Evolutionary conservation across 192 early-diverging fungal species (phyloP).

Genomic region (Allomyces macrogynus): DNA sequence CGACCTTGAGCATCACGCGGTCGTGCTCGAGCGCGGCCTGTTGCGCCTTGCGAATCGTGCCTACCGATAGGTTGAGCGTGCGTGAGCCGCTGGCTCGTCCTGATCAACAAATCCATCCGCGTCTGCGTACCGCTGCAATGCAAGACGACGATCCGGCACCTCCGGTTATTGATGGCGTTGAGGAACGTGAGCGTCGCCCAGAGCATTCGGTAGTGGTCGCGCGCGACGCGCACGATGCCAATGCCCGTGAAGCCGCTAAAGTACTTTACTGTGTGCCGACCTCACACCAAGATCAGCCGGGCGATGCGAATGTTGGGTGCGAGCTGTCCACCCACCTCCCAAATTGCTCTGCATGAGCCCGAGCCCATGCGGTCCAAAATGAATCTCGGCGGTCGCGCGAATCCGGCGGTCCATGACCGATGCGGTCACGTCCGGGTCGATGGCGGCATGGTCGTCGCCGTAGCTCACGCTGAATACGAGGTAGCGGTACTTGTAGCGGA

Average conservation of each 20-base stretch:
- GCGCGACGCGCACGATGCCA: conserved; percentile 12
- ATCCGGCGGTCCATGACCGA: conserved; percentile 4
- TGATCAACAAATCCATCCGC: neutral
- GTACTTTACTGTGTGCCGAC: conserved; percentile 12
- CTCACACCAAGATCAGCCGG: neutral
- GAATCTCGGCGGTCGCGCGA: conserved; percentile 5
- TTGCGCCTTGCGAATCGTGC: neutral
- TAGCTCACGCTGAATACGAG: conserved; percentile 10
- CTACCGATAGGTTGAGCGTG: neutral
- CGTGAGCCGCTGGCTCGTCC: neutral
- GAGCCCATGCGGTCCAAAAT: conserved; percentile 12
- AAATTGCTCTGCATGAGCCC: conserved; percentile 2
- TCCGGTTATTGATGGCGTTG: neutral
- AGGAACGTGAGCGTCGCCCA: conserved; percentile 16
- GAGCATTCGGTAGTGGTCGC: conserved; percentile 8
- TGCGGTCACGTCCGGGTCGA: conserved; percentile 4
- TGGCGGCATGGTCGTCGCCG: neutral
- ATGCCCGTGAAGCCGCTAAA: conserved; percentile 11
- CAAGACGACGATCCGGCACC: conserved; percentile 10
- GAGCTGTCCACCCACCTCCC: neutral
- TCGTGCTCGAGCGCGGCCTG: neutral
- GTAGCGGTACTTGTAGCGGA: conserved; percentile 19
- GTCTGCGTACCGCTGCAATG: conserved; percentile 1
- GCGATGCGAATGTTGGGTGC: too few species aligned
- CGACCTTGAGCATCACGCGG: neutral